phyloP scores from a whole-genome alignment of 257 asterid genomes.

The Plantago major region DNA sequence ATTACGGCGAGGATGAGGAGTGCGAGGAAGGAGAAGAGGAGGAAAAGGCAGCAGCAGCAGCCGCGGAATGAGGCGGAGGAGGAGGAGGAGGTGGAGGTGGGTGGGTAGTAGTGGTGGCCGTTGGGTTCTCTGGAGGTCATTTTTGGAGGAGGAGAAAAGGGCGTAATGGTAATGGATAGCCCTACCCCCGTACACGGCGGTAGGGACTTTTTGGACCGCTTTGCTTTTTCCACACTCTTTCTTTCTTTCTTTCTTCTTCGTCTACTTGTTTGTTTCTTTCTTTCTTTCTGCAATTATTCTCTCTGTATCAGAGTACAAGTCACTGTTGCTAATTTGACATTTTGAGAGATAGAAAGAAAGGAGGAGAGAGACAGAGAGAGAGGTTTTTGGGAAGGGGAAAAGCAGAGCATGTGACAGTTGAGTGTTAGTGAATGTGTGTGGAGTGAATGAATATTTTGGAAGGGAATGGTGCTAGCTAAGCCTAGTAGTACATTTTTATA shows the following conservation, averaged over 20 bases:
- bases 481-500: too few relatives aligned
- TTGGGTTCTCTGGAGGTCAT: conserved; percentile 38
- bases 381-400: not conserved
- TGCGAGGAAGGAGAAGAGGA: conserved; percentile 74
- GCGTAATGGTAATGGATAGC: too few relatives aligned
- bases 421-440: not conserved
- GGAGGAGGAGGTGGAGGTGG: conserved; percentile 43
- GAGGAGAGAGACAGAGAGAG: too few relatives aligned
- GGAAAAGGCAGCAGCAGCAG: conserved; percentile 96
- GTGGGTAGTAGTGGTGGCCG: conserved; percentile 39
- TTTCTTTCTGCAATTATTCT: not conserved
- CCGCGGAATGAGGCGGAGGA: conserved; percentile 92
- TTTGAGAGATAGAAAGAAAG: conserved; percentile 10
- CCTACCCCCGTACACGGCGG: conserved; percentile 41
- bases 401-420: conserved; percentile 25
- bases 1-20: conserved; percentile 72
- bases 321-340: too few relatives aligned
- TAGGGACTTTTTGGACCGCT: conserved; percentile 26
- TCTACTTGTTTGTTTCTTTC: too few relatives aligned
- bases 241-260: too few relatives aligned
- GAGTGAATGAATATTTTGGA: not conserved
- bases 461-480: too few relatives aligned
- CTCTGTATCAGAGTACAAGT: not conserved
- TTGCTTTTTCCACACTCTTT: conserved; percentile 18
- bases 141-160: conserved; percentile 18